Evolutionary conservation across 352 stramenopile species (phyloP), one percentile per base, ranked within the genome.

Genomic region (Achlya hypogyna): DNA sequence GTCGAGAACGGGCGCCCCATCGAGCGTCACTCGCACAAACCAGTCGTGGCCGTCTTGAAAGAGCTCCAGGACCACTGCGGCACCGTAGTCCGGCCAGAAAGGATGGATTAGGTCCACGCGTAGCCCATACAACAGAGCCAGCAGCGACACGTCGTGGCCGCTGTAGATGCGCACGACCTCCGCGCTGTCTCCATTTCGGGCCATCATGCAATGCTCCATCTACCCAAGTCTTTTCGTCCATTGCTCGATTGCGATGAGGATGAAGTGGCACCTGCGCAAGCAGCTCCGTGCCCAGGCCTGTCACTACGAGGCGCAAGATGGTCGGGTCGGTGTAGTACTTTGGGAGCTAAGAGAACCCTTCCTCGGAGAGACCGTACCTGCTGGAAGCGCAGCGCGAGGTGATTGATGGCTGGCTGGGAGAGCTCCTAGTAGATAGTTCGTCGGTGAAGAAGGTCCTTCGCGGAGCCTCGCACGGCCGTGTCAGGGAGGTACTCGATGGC

Each of bases 111-210:
- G 60, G 27, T 75, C 52, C 10, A 74, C 77, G 53, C 79, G 64
- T 22, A 90, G 74, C 0, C 78, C 79, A 62, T 87, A 80, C n/a
- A 94, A 72, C n/a, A 90, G 69, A 0, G 83, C 82, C 22, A 94
- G 72, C 51, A 94, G 70, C 22, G 83, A 90, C 22, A 92, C 74
- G 63, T 94, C 85, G 65, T 94, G 85, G 32, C 85, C 85, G 53
- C 83, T 92, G 75, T 92, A 94, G 25, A 91, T 71, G 40, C 89
- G 66, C 29, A 93, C 69, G 49, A 74, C 79, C 69, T 87, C 86
- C 51, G 75, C 70, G n/a, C 18, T 2, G 6, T 12, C 53, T 31
- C 10, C 42, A 20, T 38, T 56, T 78, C 63, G 18, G 72, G 72
- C 53, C 32, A n/a, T 70, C 0, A 79, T 53, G 25, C 67, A 62